Evolutionary conservation across 2,329 filamentous ascomycete species (phyloP).

Genomic region (Pseudodiploospora longispora): DNA sequence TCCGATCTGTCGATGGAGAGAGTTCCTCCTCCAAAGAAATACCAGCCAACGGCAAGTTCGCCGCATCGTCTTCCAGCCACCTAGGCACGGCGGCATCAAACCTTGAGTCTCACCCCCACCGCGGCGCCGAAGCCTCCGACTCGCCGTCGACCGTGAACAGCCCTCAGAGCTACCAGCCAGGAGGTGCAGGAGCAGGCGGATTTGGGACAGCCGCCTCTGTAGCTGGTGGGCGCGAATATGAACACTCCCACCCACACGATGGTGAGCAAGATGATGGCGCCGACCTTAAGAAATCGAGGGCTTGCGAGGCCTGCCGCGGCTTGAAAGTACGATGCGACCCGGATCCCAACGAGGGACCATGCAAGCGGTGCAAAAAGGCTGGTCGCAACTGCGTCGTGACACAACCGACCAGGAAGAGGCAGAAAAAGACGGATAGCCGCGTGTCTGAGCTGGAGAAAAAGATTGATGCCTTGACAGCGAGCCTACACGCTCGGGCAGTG

Average conservation of each 20-base stretch:
- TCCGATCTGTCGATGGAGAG: conserved; percentile 17
- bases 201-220: too few relatives aligned
- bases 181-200: conserved; percentile 11
- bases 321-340: conserved; percentile 82
- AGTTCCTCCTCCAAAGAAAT: conserved; percentile 5
- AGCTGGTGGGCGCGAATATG: too few relatives aligned
- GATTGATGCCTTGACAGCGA: conserved; percentile 80
- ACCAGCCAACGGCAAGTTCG: background rate
- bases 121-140: conserved; percentile 16
- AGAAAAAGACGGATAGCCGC: conserved; percentile 85
- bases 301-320: conserved; percentile 67
- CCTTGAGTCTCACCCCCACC: conserved; percentile 4
- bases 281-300: conserved; percentile 59
- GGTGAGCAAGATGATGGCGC: conserved; percentile 14
- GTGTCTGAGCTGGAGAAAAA: conserved; percentile 89
- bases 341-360: conserved; percentile 56
- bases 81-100: conserved; percentile 13
- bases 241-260: background rate
- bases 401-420: conserved; percentile 64
- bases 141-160: conserved; percentile 8
- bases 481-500: conserved; percentile 51
- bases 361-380: conserved; percentile 72
- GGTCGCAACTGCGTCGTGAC: conserved; percentile 72
- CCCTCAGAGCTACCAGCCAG: too few relatives aligned
- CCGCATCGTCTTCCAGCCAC: conserved; percentile 7